Evolutionary conservation across 768 basidiomycete species (phyloP), one percentile per base, ranked within the genome.

Genomic region (Pleurotus sapidus): DNA sequence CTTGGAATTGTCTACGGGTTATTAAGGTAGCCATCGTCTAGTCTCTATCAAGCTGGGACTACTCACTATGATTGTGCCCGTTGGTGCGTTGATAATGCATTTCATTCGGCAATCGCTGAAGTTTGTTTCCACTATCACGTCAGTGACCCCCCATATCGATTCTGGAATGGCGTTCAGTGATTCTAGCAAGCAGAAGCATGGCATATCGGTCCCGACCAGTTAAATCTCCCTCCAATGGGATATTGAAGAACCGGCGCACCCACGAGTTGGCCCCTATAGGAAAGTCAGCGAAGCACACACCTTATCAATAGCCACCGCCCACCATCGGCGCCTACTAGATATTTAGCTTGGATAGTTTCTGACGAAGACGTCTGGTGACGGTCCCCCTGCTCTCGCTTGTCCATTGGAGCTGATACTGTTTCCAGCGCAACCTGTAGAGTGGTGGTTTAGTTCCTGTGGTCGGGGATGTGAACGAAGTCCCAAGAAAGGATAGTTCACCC

Each of bases 301-400:
- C 27, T 30, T 30, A 30, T 30, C 27, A 7, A 30, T 6, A 30
- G 6, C 27, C 6, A 30, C 27, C 27, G 34, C 51, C n/a, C 47
- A 64, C 66, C 66, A 46, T 67, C 66, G 24, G 58, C 59, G 17
- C 66, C 66, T 27, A 67, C 60, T 1, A 67, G 50, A 55, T 64
- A 67, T 49, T 63, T 64, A 11, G 66, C 63, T 11, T 54, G 51
- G 11, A 67, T 56, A 23, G 54, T 37, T 46, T 59, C 53, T 15
- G 51, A 24, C 25, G n/a, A 9, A 30, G 27, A 7, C 27, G 27
- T 7, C 27, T 30, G 27, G 27, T 49, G 57, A 27, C 18, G 20
- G 17, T 51, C 53, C 6, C 18, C 42, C 8, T n/a, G n/a, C 3
- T n/a, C 18, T 43, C 42, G 42, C 6, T 30, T 30, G 27, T 30